Percentiles rank a stretch among this genome's conserved stretches.
These are phyloP conservation scores for Trichosanthes cucumerina DNA, from an alignment of 306 rosid species.

Conservation along the genomic window DNA sequence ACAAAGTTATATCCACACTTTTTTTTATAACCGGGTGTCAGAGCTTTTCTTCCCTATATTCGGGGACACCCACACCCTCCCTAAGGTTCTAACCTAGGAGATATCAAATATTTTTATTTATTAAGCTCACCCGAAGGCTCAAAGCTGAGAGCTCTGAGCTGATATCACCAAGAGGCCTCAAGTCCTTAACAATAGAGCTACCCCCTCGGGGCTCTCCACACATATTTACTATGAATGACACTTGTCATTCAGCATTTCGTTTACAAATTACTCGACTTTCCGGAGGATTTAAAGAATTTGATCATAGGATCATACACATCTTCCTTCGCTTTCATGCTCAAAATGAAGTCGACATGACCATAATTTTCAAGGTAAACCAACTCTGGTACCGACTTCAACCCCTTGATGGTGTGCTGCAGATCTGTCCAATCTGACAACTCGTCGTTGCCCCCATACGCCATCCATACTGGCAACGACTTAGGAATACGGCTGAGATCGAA, in stretches of 20 bases:
- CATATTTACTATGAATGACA: neutral
- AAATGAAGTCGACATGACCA: slow-evolving; percentile 78
- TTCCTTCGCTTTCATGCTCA: slow-evolving; percentile 55
- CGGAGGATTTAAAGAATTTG: slow-evolving; percentile 32
- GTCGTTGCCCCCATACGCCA: slow-evolving; percentile 84
- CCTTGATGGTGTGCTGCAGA: slow-evolving; percentile 50
- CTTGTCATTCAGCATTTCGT: neutral
- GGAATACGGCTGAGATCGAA: slow-evolving; percentile 69
- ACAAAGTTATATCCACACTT: neutral
- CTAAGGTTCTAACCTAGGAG: no score
- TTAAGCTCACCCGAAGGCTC: no score
- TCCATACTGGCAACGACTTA: slow-evolving; percentile 75
- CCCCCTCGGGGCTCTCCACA: no score
- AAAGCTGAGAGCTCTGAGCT: no score
- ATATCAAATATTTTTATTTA: no score
- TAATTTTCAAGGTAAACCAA: slow-evolving; percentile 68
- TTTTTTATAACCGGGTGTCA: no score
- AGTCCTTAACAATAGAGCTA: no score
- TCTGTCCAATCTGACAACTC: slow-evolving; percentile 60
- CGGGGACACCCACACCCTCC: no score
- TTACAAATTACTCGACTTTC: slow-evolving; percentile 22
- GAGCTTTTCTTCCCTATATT: no score
- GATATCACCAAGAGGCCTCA: no score
- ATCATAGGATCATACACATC: slow-evolving; percentile 70
- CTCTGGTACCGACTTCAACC: slow-evolving; percentile 57